Evolutionary conservation across 345 rosid genomes (phyloP), one percentile per base, ranked within the genome.

Genomic region (Arabis hirsuta): DNA sequence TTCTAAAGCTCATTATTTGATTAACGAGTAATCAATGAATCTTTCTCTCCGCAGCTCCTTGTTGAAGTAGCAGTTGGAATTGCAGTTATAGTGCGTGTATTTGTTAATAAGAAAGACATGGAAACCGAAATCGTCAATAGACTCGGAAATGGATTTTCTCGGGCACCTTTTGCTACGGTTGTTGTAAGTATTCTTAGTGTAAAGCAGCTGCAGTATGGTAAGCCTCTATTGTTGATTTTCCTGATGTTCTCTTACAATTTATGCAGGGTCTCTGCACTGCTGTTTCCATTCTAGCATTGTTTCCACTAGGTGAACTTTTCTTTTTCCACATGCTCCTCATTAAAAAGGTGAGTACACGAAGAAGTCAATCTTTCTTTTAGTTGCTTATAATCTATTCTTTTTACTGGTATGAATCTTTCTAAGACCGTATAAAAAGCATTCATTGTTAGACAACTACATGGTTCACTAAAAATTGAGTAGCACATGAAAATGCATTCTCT

Each of bases 141-240:
- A 69, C 99, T 95, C 62, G 99, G 99, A 80, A 90, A 95, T 77
- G 96, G 97, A 59, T 95, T 95, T 81, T 91, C 99, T 42, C 90
- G 92, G 31, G 90, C 96, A 26, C 96, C 97, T 43, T 95, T 95
- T 81, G 97, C 96, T 7, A 84, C 96, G 2, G 96, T 95, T 62
- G 99, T 95, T 93, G 99, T 95, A 89, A 59, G 55, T 78, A 19
- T 71, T 54, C 2, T 14, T 72, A 58, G 24, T 19, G 24, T 68
- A 36, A 39, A 9, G 59, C 31, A 9, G 26, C 34, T 59, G 43
- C 22, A 69, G 54, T 59, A 39, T 22, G 36, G 27, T 72, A 39
- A 36, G 62, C 42, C 58, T 29, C 79, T 80, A 27, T 63, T 72
- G 36, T 69, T 70, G 41, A 73, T 60, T 13, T 61, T 70, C 12